Conservation (phyloP, 768 basidiomycete genomes). For the Coprinopsis cinerea region DNA sequence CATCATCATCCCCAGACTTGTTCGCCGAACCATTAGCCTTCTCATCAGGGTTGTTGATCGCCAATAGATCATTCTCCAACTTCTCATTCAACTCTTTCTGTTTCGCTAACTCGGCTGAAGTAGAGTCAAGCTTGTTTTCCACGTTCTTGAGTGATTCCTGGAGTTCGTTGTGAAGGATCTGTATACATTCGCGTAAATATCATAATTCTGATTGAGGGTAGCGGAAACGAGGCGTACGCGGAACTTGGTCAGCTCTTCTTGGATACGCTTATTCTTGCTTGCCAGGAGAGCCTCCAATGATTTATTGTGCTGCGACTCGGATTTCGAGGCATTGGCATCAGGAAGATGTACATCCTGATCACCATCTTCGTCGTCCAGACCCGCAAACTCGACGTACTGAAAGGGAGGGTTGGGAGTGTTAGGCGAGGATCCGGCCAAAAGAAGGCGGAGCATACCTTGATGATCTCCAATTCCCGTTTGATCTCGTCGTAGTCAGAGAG, state of each 20-base stretch:
- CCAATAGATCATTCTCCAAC: constrained; percentile 83
- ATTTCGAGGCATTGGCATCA: constrained; percentile 84
- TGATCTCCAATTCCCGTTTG: constrained; percentile 95
- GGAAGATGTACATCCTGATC: constrained; percentile 63
- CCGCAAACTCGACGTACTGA: constrained; percentile 94
- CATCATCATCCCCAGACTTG: constrained; percentile 28
- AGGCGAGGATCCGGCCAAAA: background rate
- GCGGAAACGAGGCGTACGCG: constrained; percentile 45
- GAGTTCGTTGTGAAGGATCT: constrained; percentile 84
- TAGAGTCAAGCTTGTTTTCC: constrained; percentile 51
- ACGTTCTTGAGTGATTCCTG: constrained; percentile 58
- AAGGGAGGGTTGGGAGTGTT: background rate
- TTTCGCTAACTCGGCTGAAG: constrained; percentile 65
- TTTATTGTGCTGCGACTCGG: constrained; percentile 67
- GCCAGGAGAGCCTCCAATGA: constrained; percentile 89
- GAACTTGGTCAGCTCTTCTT: constrained; percentile 90
- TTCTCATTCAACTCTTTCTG: constrained; percentile 80
- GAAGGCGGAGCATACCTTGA: constrained; percentile 62
- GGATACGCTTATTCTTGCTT: constrained; percentile 86
- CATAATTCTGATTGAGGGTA: background rate
- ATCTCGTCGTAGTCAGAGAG: constrained; percentile 93
- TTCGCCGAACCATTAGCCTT: constrained; percentile 16
- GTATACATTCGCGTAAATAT: background rate
- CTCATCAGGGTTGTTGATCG: constrained; percentile 5
- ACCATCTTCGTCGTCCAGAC: constrained; percentile 71